Base-by-base conservation (phyloP, 768 basidiomycete species). In the Leccinum rimulosum region DNA sequence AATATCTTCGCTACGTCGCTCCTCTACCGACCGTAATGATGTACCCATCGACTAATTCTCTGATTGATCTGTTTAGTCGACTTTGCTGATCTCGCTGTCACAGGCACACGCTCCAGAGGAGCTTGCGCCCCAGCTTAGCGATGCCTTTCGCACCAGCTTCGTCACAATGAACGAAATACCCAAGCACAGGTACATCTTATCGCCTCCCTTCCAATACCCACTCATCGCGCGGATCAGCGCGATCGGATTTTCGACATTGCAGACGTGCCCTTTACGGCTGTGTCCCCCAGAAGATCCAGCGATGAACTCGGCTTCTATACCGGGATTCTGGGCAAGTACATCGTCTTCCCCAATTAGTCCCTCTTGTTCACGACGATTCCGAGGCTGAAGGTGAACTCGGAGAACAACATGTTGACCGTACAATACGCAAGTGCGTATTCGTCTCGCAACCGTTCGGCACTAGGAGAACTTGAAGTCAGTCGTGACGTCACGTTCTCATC, bases 331-430 rank as follows among this genome's bases (percentile, higher is more conserved):
- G 82, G 82, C 79, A 61, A 48, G 64, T 59, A 50, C 2, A 52
- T 53, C 11, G 1, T 15, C 54, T 55, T 65, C 0, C 50, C 8
- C 22, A 4, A 14, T 31, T 30, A 4, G 8, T 52, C 47, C 31
- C 11, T 27, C 31, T 10, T 4, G 28, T 11, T 35, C 12, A 22
- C 19, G 17, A 36, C 25, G 8, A 45, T 50, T 47, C 4, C 31
- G 38, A 35, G n/a, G 2, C 53, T 87, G 86, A 80, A 82, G 54
- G 80, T 87, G 25, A 82, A 81, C 49, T 75, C 77, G 5, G 56
- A 61, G 0, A 61, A 60, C n/a, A 82, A 84, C 5, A 80, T 88
- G 31, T 77, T n/a, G 86, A 88, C 65, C 19, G 85, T 87, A 61
- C 77, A 82, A 38, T 87, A 87, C 63, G 82, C 79, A 62, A 73